Evolutionary conservation across 805 yeast species (phyloP).

Genomic region (Ogataea glucozyma): DNA sequence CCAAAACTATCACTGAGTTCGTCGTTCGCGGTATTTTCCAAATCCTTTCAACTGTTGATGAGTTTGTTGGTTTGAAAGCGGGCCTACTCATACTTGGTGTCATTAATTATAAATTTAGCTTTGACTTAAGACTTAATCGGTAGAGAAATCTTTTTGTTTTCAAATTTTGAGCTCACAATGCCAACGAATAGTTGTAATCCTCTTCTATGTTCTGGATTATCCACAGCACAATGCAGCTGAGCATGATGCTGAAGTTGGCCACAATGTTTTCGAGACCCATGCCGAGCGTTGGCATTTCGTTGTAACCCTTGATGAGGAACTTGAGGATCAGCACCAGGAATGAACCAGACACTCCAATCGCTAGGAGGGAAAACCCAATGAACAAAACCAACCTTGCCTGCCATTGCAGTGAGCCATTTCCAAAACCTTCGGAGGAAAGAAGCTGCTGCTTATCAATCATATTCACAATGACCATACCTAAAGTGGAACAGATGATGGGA

Average conservation of each 20-base stretch:
- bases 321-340: constrained; percentile 85
- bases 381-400: constrained; percentile 90
- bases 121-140: constrained; percentile 1
- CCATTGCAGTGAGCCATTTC: constrained; percentile 67
- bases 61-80: constrained; percentile 1
- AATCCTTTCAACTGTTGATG: neutral
- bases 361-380: constrained; percentile 50
- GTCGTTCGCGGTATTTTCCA: no score
- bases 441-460: constrained; percentile 63
- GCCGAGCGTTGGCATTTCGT: constrained; percentile 80
- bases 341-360: constrained; percentile 89
- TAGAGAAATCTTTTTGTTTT: no score
- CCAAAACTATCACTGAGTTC: no score
- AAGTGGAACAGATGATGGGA: constrained; percentile 82
- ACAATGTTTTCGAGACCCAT: constrained; percentile 92
- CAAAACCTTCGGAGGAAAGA: constrained; percentile 35
- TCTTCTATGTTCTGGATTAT: constrained; percentile 94
- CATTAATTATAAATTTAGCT: constrained; percentile 8
- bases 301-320: constrained; percentile 74
- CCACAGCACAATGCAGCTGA: constrained; percentile 90
- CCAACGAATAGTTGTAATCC: constrained; percentile 89
- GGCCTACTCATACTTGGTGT: constrained; percentile 5
- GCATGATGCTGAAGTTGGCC: constrained; percentile 75
- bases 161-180: constrained; percentile 37
- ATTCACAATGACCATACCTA: constrained; percentile 85